Percentiles rank a stretch among this genome's conserved stretches.
These are phyloP conservation scores for Eudorina sp. DNA, from an alignment of 139 green algal species.

Conservation along the genomic window DNA sequence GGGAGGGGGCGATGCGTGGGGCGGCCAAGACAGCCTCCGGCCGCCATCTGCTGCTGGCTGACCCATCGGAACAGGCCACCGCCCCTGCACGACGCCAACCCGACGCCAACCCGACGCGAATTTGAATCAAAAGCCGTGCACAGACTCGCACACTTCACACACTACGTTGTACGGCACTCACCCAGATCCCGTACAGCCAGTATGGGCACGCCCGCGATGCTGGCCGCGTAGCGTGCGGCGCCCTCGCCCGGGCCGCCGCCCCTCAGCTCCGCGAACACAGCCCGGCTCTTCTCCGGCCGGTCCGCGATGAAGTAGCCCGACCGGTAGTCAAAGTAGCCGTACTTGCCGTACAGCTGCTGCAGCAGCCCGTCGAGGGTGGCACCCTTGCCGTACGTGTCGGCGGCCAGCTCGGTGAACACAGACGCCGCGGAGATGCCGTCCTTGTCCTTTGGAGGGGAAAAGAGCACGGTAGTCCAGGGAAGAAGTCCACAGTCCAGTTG, in stretches of 20 bases:
- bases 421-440: constrained; percentile 79
- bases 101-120: too few relatives aligned
- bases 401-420: constrained; percentile 80
- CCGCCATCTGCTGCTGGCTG: too few relatives aligned
- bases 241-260: background rate
- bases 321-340: constrained; percentile 71
- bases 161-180: too few relatives aligned
- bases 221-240: background rate
- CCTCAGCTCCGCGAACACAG: constrained; percentile 73
- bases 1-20: too few relatives aligned
- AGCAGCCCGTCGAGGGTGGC: constrained; percentile 43
- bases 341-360: constrained; percentile 61
- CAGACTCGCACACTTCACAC: too few relatives aligned
- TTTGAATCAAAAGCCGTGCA: too few relatives aligned
- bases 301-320: constrained; percentile 76
- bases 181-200: constrained; percentile 47
- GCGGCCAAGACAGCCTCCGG: too few relatives aligned
- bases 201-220: constrained; percentile 23
- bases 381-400: constrained; percentile 46
- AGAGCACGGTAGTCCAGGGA: background rate
- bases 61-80: too few relatives aligned
- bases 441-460: constrained; percentile 69
- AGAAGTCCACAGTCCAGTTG: too few relatives aligned
- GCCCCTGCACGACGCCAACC: too few relatives aligned
- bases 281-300: constrained; percentile 56